Conservation (phyloP, 2,329 filamentous ascomycete species). For the Beauveria asiatica region DNA sequence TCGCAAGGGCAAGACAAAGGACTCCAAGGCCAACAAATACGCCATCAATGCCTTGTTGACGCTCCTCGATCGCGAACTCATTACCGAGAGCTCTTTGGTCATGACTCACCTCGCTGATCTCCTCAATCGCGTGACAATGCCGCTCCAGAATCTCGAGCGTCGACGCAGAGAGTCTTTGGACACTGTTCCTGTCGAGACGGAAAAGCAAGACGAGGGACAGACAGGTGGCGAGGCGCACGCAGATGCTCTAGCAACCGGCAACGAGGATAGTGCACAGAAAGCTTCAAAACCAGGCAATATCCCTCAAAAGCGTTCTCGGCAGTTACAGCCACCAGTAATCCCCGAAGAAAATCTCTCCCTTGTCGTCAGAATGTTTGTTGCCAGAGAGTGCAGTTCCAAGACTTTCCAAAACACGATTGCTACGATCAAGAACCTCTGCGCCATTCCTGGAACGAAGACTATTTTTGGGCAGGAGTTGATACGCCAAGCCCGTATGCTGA, state of each 20-base stretch:
- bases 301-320: conserved; percentile 43
- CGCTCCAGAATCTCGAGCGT: conserved; percentile 71
- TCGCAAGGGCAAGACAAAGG: conserved; percentile 83
- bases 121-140: conserved; percentile 79
- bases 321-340: conserved; percentile 72
- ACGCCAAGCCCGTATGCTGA: conserved; percentile 74
- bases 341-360: conserved; percentile 83
- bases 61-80: conserved; percentile 83
- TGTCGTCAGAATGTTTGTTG: conserved; percentile 94
- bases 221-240: conserved; percentile 20
- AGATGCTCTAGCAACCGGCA: conserved; percentile 11
- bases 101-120: conserved; percentile 90
- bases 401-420: conserved; percentile 97
- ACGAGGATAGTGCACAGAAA: conserved; percentile 20
- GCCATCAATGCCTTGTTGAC: conserved; percentile 85
- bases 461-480: conserved; percentile 92
- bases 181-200: conserved; percentile 6
- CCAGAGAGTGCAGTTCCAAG: conserved; percentile 92
- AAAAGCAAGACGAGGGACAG: conserved; percentile 20
- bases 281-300: conserved; percentile 22
- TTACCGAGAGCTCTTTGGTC: conserved; percentile 93
- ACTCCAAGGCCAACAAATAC: conserved; percentile 75
- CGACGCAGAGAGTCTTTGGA: conserved; percentile 69
- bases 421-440: conserved; percentile 96
- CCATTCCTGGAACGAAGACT: conserved; percentile 81